Evolutionary conservation across 2,329 filamentous ascomycete genomes (phyloP), one percentile per base, ranked within the genome.

Genomic region (Fusarium sp.): DNA sequence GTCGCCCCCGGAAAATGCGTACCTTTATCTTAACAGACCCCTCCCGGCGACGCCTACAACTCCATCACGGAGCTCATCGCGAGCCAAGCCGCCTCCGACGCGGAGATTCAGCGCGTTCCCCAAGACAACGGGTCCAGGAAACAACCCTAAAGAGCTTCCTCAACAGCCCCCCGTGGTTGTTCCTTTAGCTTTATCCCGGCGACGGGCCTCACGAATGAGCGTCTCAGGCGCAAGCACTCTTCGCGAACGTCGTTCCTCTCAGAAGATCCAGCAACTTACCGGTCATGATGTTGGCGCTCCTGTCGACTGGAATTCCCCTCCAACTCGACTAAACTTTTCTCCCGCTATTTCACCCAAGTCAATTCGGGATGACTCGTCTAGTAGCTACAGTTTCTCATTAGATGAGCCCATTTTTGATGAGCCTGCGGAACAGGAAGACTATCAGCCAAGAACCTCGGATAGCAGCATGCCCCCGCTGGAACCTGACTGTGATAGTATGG

Each of bases 231-330:
- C 64, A 7, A 70, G 54, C 36, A 62, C 73, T 28, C 60, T 70
- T 11, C 62, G 70, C 23, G 69, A 73, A 18, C 71, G 68, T 10
- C 73, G 76, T 1, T 80, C 82, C 0, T 77, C 78, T 0, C 74
- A 76, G 44, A 85, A 85, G 73, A 76, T 84, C 43, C 77, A 78
- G 36, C 81, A 83, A 68, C 76, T 85, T 13, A 84, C 77, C 6
- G 83, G 83, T 2, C 75, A 80, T 30, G 80, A 82, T 41, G 46
- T 84, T n/a, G 75, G 77, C 48, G 64, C 77, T 16, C 50, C 48
- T 16, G 44, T 64, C 13, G 73, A 75, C 47, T 74, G 70, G 65
- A 56, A 57, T 6, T 28, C 65, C 16, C 39, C 68, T 58, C 30
- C 55, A 44, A 27, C 52, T 36, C 23, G 58, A 30, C 27, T 39